Evolutionary conservation across 805 yeast species (phyloP), one percentile per base, ranked within the genome.

Genomic region (Cyberlindnera suaveolens): DNA sequence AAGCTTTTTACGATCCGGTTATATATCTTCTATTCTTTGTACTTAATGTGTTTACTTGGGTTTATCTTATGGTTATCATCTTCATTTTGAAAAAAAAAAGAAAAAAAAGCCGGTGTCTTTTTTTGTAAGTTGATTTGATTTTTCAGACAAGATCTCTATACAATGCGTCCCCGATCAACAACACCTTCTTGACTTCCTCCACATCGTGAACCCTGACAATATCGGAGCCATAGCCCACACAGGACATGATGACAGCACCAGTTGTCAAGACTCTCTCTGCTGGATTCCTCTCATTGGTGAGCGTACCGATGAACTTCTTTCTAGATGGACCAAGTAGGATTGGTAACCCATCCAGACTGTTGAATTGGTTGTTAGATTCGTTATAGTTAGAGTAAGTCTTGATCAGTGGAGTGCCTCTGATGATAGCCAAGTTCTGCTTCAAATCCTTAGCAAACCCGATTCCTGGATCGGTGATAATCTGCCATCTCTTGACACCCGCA

Each of bases 401-500:
- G 54, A 68, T 61, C 27, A 47, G 52, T 39, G 63, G 75, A 46
- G 71, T 50, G 16, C 77, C 70, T 47, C 78, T 73, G 26, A 93
- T 71, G 1, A 88, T 53, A 18, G 72, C 71, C 29, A 90, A 51
- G 60, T 90, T 91, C 56, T 90, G 96, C 7, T 59, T 51, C n/a
- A 73, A 53, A 41, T 72, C 74, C 61, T 93, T 93, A n/a, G 98
- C 97, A 64, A 93, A 93, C 2, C 99, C 99, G 34, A 93, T 65
- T 2, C 99, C 99, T 1, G 99, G 99, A 60, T 93, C 99, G 4
- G 89, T 56, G 15, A 93, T 78, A 3, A 93, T 67, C 63, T 93
- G 98, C 96, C 96, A 93, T 62, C 91, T 79, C 45, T 72, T 70
- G 1, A 91, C 78, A 5, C 96, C 96, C 0, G 61, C 65, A 1